A percentile compares a stretch with the other conserved stretches of the same genome.
Evolutionary conservation across 768 basidiomycete genomes (phyloP).

Genomic region (Lactarius hatsudake): DNA sequence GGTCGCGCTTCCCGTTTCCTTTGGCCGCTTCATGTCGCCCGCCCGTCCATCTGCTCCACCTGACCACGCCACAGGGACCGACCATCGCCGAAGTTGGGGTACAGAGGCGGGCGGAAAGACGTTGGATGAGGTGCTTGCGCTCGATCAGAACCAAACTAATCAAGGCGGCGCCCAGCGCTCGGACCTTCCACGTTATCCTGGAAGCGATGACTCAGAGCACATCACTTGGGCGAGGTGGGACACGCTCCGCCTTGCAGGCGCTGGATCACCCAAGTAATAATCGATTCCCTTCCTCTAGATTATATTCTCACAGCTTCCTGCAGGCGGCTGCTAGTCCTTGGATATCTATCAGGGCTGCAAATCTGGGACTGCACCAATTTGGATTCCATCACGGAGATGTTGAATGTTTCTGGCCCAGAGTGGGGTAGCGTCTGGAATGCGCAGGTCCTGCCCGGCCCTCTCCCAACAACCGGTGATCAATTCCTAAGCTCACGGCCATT

Average conservation of each 20-base stretch:
- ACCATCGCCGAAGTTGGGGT: slow-evolving; percentile 23
- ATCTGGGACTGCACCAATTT: slow-evolving; percentile 62
- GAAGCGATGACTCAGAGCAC: slow-evolving; percentile 34
- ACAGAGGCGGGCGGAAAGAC: slow-evolving; percentile 16
- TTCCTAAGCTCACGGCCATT: slow-evolving; percentile 36
- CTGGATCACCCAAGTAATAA: slow-evolving; percentile 25
- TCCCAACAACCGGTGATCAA: slow-evolving; percentile 31
- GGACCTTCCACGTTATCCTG: slow-evolving; percentile 32
- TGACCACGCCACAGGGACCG: background rate
- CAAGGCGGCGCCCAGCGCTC: slow-evolving; percentile 19
- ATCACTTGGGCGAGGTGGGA: slow-evolving; percentile 51
- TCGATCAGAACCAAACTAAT: slow-evolving; percentile 21
- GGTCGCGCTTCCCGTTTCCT: slow-evolving; percentile 49
- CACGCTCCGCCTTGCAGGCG: slow-evolving; percentile 25
- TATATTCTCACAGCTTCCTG: slow-evolving; percentile 9
- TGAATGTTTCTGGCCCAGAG: slow-evolving; percentile 45
- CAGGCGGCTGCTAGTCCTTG: slow-evolving; percentile 52
- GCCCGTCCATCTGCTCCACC: slow-evolving; percentile 25
- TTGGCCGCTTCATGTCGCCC: slow-evolving; percentile 43
- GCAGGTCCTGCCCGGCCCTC: slow-evolving; percentile 41
- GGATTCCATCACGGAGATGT: slow-evolving; percentile 47
- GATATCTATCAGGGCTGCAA: slow-evolving; percentile 51
- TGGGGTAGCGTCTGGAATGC: slow-evolving; percentile 41
- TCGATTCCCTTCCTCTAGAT: background rate
- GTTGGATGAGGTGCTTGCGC: slow-evolving; percentile 32